phyloP scores from a whole-genome alignment of 2,329 filamentous ascomycete species.

The Penicillium sp. region DNA sequence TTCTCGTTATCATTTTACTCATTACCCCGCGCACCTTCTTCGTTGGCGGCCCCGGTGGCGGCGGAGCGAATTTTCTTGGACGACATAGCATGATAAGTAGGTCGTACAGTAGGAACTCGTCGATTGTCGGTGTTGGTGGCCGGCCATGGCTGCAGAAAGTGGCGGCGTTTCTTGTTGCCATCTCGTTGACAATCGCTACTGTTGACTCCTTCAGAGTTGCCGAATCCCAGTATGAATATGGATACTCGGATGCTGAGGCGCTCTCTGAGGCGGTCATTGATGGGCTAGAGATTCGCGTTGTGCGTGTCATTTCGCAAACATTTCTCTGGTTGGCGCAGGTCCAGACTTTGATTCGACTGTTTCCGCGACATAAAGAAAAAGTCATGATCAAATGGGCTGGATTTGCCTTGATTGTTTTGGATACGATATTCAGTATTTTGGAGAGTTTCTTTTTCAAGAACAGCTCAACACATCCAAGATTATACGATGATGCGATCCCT shows the following conservation, averaged over 20 bases:
- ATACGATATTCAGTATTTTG: slow-evolving; percentile 85
- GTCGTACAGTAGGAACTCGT: slow-evolving; percentile 62
- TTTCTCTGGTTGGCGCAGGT: slow-evolving; percentile 98
- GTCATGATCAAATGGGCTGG: slow-evolving; percentile 99
- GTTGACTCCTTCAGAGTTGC: slow-evolving; percentile 87
- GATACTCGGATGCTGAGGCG: slow-evolving; percentile 74
- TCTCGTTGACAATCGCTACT: slow-evolving; percentile 91
- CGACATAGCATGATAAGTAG: slow-evolving; percentile 82
- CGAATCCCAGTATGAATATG: slow-evolving; percentile 73
- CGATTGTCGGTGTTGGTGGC: slow-evolving; percentile 81
- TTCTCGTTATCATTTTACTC: slow-evolving; percentile 88
- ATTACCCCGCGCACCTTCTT: slow-evolving; percentile 94
- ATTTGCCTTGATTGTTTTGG: slow-evolving; percentile 86
- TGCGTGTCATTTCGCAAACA: slow-evolving; percentile 89
- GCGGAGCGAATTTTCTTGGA: slow-evolving; percentile 69
- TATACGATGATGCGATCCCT: slow-evolving; percentile 86
- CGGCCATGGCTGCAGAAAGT: slow-evolving; percentile 89
- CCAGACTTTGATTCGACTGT: slow-evolving; percentile 91
- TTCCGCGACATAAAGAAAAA: slow-evolving; percentile 95
- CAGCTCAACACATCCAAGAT: slow-evolving; percentile 58
- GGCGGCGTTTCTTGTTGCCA: slow-evolving; percentile 62
- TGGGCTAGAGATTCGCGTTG: slow-evolving; percentile 82
- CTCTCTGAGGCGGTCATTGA: slow-evolving; percentile 78
- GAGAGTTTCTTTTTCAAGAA: slow-evolving; percentile 73
- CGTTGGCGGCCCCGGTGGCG: slow-evolving; percentile 66